These are phyloP conservation scores for Pharus latifolius DNA, from an alignment of 176 grass and related monocot genomes.

Conservation along the genomic window DNA sequence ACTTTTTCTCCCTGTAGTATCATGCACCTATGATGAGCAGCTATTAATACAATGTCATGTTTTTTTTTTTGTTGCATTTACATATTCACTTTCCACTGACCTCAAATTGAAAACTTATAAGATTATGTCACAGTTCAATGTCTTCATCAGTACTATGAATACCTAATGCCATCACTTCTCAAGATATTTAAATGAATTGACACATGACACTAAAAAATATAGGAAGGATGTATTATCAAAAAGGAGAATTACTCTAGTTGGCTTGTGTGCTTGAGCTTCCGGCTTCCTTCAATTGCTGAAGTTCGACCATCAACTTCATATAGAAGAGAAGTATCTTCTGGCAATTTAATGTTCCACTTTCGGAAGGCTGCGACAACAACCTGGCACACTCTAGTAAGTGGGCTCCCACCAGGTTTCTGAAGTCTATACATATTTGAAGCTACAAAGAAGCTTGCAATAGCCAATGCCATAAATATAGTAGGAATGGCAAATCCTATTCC, in stretches of 20 bases:
- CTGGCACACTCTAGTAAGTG: slow-evolving; percentile 68
- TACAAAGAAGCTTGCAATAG: slow-evolving; percentile 67
- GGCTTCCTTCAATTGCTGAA: slow-evolving; percentile 81
- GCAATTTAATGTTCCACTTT: slow-evolving; percentile 45
- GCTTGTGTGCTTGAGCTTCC: slow-evolving; percentile 71
- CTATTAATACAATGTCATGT: not conserved
- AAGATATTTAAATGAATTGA: not conserved
- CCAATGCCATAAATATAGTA: slow-evolving; percentile 73
- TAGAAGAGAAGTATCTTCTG: slow-evolving; percentile 49
- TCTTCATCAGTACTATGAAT: not conserved
- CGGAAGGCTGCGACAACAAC: slow-evolving; percentile 57
- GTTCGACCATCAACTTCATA: slow-evolving; percentile 56
- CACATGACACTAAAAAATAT: not conserved
- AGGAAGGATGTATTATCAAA: not conserved
- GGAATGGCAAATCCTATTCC: slow-evolving; percentile 78
- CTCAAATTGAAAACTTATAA: not conserved
- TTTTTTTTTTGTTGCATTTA: not conserved
- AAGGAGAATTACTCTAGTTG: slow-evolving; percentile 44
- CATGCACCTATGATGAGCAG: not conserved
- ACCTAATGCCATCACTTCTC: not conserved
- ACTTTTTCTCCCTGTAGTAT: not conserved
- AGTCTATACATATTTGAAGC: slow-evolving; percentile 66
- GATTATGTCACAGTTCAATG: not conserved
- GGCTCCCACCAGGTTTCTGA: slow-evolving; percentile 89
- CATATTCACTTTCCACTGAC: not conserved